These are phyloP conservation scores for Dictyostelium brefeldianum DNA, from an alignment of 78 protist species.

Conservation along the genomic window DNA sequence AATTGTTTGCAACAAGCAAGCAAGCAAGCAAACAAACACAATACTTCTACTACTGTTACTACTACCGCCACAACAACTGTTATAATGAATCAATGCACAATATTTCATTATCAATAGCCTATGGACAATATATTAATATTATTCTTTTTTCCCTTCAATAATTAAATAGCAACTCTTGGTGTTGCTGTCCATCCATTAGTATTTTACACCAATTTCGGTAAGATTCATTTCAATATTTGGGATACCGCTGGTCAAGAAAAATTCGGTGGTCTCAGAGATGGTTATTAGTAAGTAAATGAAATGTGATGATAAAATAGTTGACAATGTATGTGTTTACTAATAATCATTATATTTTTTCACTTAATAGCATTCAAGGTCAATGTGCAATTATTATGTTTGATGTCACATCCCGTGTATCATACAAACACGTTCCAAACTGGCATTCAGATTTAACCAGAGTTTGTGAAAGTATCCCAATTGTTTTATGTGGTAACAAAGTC, in stretches of 20 bases:
- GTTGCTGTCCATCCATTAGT: conserved; percentile 96
- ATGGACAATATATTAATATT: too few species aligned
- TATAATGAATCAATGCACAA: too few species aligned
- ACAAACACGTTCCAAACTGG: conserved; percentile 99
- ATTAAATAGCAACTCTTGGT: conserved; percentile 94
- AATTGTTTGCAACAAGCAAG: too few species aligned
- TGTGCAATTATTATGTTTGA: conserved; percentile 99
- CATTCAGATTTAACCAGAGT: conserved; percentile 97
- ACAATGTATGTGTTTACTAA: too few species aligned
- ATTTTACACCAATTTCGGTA: conserved; percentile 98
- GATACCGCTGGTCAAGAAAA: conserved; percentile 99
- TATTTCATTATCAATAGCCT: too few species aligned
- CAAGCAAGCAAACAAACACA: too few species aligned
- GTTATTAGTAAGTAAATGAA: conserved; percentile 92
- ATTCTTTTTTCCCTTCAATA: neutral
- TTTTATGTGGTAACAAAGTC: conserved; percentile 99
- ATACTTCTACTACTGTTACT: too few species aligned
- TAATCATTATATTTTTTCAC: neutral
- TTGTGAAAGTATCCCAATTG: conserved; percentile 99
- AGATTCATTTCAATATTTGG: conserved; percentile 98
- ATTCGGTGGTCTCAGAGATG: conserved; percentile 99
- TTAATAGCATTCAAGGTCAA: conserved; percentile 91
- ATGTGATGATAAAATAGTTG: too few species aligned
- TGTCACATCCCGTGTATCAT: conserved; percentile 98
- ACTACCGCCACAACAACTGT: too few species aligned